Conservation (phyloP, 2,329 filamentous ascomycete species). For the Sclerotinia borealis region DNA sequence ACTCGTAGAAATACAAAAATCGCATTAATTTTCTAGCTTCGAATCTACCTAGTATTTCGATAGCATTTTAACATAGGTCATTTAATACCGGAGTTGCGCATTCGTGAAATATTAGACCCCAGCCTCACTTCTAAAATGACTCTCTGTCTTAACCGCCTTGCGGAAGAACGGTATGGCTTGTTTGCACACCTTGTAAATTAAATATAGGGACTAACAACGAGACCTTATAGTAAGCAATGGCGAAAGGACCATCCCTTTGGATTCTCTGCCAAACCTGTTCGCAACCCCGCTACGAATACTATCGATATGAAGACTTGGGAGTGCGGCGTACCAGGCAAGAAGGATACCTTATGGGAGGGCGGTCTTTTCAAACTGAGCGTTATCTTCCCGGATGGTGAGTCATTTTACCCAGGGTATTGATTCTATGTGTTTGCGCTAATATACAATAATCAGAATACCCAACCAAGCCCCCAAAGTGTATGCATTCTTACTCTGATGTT, state of each 20-base stretch:
- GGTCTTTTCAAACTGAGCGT: conserved; percentile 93
- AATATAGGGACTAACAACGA: conserved; percentile 2
- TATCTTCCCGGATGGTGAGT: conserved; percentile 83
- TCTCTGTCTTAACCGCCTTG: conserved; percentile 79
- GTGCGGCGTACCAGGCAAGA: conserved; percentile 90
- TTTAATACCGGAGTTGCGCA: background rate
- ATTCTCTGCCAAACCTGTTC: conserved; percentile 86
- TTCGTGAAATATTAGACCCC: background rate
- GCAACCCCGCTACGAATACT: conserved; percentile 64
- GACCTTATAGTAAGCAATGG: conserved; percentile 68
- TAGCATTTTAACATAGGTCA: background rate
- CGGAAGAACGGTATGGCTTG: conserved; percentile 55
- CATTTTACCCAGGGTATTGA: background rate
- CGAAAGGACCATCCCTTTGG: conserved; percentile 94
- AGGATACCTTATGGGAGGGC: conserved; percentile 97
- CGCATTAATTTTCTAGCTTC: background rate
- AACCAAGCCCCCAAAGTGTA: conserved; percentile 98
- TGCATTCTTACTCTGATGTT: conserved; percentile 33
- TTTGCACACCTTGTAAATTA: background rate
- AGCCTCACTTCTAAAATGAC: conserved; percentile 53
- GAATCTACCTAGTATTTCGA: background rate
- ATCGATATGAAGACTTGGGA: conserved; percentile 96
- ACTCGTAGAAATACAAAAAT: background rate
- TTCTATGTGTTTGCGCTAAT: conserved; percentile 21
- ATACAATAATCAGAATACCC: conserved; percentile 68